Evolutionary conservation across 495 filamentous ascomycete genomes (phyloP).

Genomic region (Cercophora samala): DNA sequence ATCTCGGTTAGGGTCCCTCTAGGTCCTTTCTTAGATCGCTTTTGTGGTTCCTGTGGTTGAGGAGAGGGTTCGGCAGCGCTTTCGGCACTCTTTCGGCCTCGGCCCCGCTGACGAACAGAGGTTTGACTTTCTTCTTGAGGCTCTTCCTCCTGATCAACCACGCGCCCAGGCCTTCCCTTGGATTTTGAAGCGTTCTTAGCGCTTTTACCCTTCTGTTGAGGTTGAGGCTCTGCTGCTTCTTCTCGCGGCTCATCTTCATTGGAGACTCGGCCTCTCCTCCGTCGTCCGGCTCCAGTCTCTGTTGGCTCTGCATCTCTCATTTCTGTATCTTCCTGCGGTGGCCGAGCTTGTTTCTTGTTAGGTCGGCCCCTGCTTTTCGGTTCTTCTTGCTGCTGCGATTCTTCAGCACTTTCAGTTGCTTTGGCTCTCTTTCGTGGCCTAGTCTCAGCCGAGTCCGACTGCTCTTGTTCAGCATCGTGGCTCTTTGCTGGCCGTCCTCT

Average conservation of each 20-base stretch:
- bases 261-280: slow-evolving; percentile 13
- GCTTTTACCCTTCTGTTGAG: slow-evolving; percentile 3
- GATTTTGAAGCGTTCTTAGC: neutral
- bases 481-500: slow-evolving; percentile 24
- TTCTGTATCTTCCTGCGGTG: neutral
- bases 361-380: neutral
- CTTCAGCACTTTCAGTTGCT: neutral
- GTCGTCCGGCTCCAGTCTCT: slow-evolving; percentile 12
- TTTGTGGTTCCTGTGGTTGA: slow-evolving; percentile 2
- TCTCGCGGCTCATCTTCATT: slow-evolving; percentile 13
- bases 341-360: slow-evolving; percentile 4
- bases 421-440: slow-evolving; percentile 22
- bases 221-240: neutral
- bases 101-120: slow-evolving; percentile 14
- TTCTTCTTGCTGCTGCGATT: slow-evolving; percentile 9
- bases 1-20: slow-evolving; percentile 27
- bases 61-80: slow-evolving; percentile 12
- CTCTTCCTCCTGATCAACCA: neutral
- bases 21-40: slow-evolving; percentile 12
- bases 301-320: neutral
- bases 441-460: slow-evolving; percentile 2
- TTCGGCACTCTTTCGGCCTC: slow-evolving; percentile 22
- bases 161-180: neutral
- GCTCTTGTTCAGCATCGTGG: slow-evolving; percentile 5
- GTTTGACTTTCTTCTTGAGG: neutral